Evolutionary conservation across 441 rosid genomes (phyloP), one percentile per base, ranked within the genome.

Genomic region (Gossypium schwendimanii): DNA sequence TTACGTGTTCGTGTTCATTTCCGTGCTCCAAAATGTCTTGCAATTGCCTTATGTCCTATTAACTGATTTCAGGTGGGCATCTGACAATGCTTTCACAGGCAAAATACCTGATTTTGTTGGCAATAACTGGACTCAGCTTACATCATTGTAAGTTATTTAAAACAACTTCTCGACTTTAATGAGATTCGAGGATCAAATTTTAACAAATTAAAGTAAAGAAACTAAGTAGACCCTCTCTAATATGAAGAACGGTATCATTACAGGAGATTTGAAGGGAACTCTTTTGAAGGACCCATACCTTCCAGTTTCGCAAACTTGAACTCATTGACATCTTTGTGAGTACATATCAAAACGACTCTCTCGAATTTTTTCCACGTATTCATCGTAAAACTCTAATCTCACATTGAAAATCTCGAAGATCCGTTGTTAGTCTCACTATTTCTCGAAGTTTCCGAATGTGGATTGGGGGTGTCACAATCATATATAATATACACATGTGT

Each of bases 231-330:
- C 33, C 33, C 33, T 28, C 6, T 28, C 6, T 28, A 28, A 28
- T 28, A 28, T 0, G 33, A 28, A 31, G 8, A 31, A 31, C 36
- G 36, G 7, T 31, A 31, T 31, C 36, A 5, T 31, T 31, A 6
- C 81, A 91, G 97, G 87, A 70, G 88, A 77, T 65, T 88, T 72
- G 76, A 87, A 75, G 95, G 97, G 45, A 89, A 85, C 75, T 80
- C 84, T 75, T 84, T 88, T 15, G 80, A 75, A 61, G 92, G 97
- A 45, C 81, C 95, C 12, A 77, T 91, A 67, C 95, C 97, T 44
- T 80, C 87, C 2, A 55, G 81, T 31, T 85, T 91, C 41, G 79
- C 86, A 1, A 87, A 82, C 60, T 78, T 92, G 58, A 70, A 72
- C 63, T 80, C 87, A 6, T 14, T 91, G 76, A 80, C 79, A 15